Percentiles rank a stretch among this genome's conserved stretches.
phyloP scores from a whole-genome alignment of 192 early-diverging fungal genomes.

The Mortierella claussenii region DNA sequence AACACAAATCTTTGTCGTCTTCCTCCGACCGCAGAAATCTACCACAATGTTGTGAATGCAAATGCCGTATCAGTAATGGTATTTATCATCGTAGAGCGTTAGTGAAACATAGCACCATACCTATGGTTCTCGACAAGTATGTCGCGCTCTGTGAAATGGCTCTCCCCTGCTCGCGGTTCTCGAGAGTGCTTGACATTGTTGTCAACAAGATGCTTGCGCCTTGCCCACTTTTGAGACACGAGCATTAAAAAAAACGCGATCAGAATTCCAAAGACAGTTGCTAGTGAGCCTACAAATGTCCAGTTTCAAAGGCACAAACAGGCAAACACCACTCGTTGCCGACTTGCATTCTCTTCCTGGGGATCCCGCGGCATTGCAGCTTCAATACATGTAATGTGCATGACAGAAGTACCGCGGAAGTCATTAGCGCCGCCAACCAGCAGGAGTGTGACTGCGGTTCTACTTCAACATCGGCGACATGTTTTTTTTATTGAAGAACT shows the following conservation, averaged over 20 bases:
- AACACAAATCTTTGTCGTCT: constrained; percentile 58
- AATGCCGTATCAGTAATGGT: neutral
- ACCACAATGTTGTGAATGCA: neutral
- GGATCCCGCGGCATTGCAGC: too few relatives aligned
- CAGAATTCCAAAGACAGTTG: neutral
- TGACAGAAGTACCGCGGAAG: too few relatives aligned
- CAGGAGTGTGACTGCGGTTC: too few relatives aligned
- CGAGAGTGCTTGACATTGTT: constrained; percentile 64
- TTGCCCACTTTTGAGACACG: constrained; percentile 63
- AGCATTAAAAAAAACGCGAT: neutral
- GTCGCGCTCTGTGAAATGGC: constrained; percentile 70
- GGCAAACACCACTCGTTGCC: too few relatives aligned
- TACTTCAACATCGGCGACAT: too few relatives aligned
- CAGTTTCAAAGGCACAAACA: too few relatives aligned
- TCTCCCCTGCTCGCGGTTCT: neutral
- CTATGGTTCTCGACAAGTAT: constrained; percentile 75
- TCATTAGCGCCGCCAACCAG: too few relatives aligned
- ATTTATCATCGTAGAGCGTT: neutral
- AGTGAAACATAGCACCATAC: constrained; percentile 43
- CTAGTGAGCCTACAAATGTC: neutral
- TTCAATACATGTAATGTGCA: too few relatives aligned
- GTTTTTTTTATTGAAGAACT: too few relatives aligned
- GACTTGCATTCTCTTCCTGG: too few relatives aligned
- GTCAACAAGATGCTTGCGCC: constrained; percentile 69
- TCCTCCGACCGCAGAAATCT: constrained; percentile 72